A percentile compares a stretch with the other conserved stretches of the same genome.
phyloP scores from a whole-genome alignment of 2,329 filamentous ascomycete species.

The Fusarium sp. region DNA sequence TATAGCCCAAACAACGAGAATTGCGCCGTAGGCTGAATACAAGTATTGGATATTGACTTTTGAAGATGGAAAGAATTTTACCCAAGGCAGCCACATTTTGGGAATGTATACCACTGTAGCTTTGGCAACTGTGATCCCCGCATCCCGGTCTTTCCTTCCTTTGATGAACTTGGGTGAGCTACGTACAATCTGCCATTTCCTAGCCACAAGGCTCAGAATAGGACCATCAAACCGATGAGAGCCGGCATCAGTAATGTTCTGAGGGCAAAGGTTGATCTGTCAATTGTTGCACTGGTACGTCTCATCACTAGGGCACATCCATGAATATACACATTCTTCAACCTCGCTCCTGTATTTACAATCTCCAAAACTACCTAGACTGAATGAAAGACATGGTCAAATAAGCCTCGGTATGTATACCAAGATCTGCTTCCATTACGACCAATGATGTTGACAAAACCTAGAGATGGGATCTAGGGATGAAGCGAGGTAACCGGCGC shows the following conservation, averaged over 20 bases:
- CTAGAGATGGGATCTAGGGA: neutral
- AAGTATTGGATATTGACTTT: neutral
- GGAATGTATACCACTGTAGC: neutral
- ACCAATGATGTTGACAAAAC: neutral
- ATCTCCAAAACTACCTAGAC: neutral
- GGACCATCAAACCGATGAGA: neutral
- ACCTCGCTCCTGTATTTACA: neutral
- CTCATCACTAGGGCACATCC: neutral
- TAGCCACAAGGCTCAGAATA: neutral
- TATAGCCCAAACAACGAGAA: fast-evolving
- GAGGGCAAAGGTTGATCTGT: fast-evolving
- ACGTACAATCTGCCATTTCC: neutral
- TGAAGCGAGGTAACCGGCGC: neutral
- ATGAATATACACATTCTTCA: neutral
- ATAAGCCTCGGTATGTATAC: neutral
- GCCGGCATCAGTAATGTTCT: neutral
- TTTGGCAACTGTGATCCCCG: neutral
- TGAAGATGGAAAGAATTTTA: neutral
- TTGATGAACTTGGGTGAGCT: neutral
- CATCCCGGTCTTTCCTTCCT: neutral
- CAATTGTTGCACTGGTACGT: neutral
- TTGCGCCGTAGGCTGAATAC: fast-evolving
- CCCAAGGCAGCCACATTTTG: neutral
- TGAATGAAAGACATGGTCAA: neutral
- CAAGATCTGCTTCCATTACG: neutral